A percentile compares a stretch with the other conserved stretches of the same genome.
These are phyloP conservation scores for Phlebopus sp. DNA, from an alignment of 1,284 basidiomycete genomes.

Conservation along the genomic window DNA sequence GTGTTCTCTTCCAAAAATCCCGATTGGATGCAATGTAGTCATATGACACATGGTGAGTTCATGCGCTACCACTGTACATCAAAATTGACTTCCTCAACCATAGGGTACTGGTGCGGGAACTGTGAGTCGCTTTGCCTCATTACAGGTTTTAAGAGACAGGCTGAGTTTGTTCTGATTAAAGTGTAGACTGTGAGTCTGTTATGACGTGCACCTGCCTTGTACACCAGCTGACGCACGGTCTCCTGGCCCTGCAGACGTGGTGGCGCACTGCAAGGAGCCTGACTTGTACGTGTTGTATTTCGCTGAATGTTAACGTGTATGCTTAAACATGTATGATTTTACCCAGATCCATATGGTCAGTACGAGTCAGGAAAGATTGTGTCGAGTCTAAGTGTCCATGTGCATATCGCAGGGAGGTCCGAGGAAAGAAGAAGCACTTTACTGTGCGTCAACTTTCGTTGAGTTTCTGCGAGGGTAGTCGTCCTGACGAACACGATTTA, in stretches of 20 bases:
- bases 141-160: neutral
- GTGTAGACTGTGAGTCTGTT: conserved; percentile 61
- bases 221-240: conserved; percentile 6
- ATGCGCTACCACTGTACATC: neutral
- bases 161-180: conserved; percentile 22
- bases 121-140: conserved; percentile 55
- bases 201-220: neutral
- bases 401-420: conserved; percentile 68
- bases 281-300: conserved; percentile 60
- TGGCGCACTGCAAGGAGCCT: conserved; percentile 58
- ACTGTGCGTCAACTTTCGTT: conserved; percentile 48
- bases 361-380: conserved; percentile 23
- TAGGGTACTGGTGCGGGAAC: conserved; percentile 74
- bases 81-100: neutral
- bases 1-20: neutral
- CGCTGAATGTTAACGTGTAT: conserved; percentile 5
- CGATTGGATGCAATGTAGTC: conserved; percentile 34
- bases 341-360: conserved; percentile 70
- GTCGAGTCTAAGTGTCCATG: conserved; percentile 16
- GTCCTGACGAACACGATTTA: conserved; percentile 5
- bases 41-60: conserved; percentile 53
- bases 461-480: neutral
- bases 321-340: conserved; percentile 28
- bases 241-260: conserved; percentile 49
- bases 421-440: conserved; percentile 80